A percentile compares a stretch with the other conserved stretches of the same genome.
These are phyloP conservation scores for Dacryopinax spathularia DNA, from an alignment of 768 basidiomycete species.

Conservation along the genomic window DNA sequence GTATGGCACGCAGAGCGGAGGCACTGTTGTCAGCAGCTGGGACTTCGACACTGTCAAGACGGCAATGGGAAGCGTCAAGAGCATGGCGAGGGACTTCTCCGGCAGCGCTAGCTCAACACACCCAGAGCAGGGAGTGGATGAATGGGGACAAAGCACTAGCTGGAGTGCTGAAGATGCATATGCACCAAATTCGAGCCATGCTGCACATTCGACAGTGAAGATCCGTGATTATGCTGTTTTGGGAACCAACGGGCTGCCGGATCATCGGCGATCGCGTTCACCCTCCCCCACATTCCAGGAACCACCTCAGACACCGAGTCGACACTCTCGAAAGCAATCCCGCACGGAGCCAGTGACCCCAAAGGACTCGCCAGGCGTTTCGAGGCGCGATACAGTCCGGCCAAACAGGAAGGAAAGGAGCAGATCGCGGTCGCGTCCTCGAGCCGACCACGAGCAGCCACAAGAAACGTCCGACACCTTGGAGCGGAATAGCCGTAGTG, in stretches of 20 bases:
- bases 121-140: constrained; percentile 6
- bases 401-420: neutral
- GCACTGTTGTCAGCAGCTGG: constrained; percentile 84
- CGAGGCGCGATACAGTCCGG: neutral
- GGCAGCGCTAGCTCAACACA: constrained; percentile 1
- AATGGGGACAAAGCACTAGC: neutral
- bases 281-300: no score
- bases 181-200: constrained; percentile 15
- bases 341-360: no score
- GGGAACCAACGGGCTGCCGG: neutral
- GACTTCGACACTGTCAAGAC: constrained; percentile 75
- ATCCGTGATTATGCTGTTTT: no score
- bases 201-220: constrained; percentile 53
- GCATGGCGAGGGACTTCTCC: neutral
- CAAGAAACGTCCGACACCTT: no score
- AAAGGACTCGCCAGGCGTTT: no score
- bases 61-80: constrained; percentile 31
- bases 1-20: constrained; percentile 13
- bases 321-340: no score
- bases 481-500: no score
- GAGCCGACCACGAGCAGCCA: no score
- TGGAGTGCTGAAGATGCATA: neutral
- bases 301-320: no score
- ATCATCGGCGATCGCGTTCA: no score
- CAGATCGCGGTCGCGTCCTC: no score